Base-by-base conservation (phyloP, 306 rosid species). In the Astragalus glycyphyllos region DNA sequence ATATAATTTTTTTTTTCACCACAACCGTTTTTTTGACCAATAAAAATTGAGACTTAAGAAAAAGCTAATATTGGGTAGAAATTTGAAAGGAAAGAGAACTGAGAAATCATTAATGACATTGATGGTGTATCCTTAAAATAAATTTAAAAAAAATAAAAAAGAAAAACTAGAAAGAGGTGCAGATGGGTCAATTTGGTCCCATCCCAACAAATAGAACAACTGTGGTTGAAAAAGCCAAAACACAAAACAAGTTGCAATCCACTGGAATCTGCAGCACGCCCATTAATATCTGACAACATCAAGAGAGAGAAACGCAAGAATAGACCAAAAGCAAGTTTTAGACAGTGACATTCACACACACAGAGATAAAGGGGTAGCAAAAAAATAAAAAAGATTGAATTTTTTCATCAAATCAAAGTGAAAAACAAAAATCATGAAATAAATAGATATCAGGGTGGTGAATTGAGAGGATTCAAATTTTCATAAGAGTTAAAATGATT, bases 161-260 rank as follows among this genome's bases (percentile, higher is more conserved):
- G 37, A 7, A 61, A 41, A 62, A 14, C 68, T 80, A 81, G 53
- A 84, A 79, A 64, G 82, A 56, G 55, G 75, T 59, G 76, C 69
- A 77, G 80, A 92, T 73, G 87, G 92, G 90, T 81, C 86, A 74
- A 77, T 73, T 75, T 84, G 98, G 96, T 81, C 96, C 96, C 96
- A 90, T 88, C 88, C 78, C 71, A 51, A 68, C 83, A 82, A 63
- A 80, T 84, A 72, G 61, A 85, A 85, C 98, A 90, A 85, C 87
- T 72, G 82, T 86, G 90, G 50, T 76, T 81, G 88, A 86, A 85
- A 88, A 78, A 45, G 89, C 82, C 88, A 68, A 82, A 78, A 71
- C 88, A 68, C 82, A 78, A 71, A 87, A 82, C 92, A 91, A 88
- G 80, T 88, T 86, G 92, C 82, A 81, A 79, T 15, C 78, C 84